Evolutionary conservation across 2,329 filamentous ascomycete genomes (phyloP).

Genomic region (Colletotrichum orbiculare): DNA sequence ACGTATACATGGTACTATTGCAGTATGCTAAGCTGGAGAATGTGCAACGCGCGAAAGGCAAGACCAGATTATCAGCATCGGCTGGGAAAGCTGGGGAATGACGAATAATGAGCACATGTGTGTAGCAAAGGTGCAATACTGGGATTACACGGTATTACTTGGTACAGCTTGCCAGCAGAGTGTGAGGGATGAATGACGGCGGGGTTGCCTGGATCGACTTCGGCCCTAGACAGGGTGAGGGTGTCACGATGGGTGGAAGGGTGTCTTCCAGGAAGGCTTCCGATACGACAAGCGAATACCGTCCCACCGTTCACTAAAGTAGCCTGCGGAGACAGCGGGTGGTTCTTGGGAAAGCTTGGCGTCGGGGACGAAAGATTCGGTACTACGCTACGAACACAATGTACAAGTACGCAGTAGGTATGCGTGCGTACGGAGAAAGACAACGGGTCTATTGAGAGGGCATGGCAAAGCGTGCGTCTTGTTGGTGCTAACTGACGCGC

Average conservation of each 20-base stretch:
- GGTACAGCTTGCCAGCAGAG: not conserved
- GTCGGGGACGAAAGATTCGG: not conserved
- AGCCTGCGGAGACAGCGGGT: conserved; percentile 16
- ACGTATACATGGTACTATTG: no score
- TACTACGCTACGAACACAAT: no score
- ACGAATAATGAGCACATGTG: conserved; percentile 22
- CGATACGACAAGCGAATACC: conserved; percentile 24
- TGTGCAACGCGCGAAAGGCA: no score
- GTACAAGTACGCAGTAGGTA: no score
- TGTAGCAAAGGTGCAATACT: not conserved
- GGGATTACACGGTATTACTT: not conserved
- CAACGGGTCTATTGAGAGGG: no score
- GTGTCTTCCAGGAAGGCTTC: conserved; percentile 32
- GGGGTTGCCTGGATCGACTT: conserved; percentile 20
- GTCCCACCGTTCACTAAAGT: conserved; percentile 28
- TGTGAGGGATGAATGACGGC: conserved; percentile 9
- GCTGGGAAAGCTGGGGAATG: conserved; percentile 1
- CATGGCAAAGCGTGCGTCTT: no score
- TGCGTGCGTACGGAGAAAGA: no score
- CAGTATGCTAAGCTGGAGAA: no score
- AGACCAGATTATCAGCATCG: not conserved
- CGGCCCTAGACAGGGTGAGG: conserved; percentile 7
- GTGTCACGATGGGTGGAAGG: conserved; percentile 7
- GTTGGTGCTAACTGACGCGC: no score
- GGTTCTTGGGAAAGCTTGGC: conserved; percentile 34